A percentile compares a stretch with the other conserved stretches of the same genome.
Evolutionary conservation across 2,329 filamentous ascomycete genomes (phyloP).

Genomic region (Beauveria sp.): DNA sequence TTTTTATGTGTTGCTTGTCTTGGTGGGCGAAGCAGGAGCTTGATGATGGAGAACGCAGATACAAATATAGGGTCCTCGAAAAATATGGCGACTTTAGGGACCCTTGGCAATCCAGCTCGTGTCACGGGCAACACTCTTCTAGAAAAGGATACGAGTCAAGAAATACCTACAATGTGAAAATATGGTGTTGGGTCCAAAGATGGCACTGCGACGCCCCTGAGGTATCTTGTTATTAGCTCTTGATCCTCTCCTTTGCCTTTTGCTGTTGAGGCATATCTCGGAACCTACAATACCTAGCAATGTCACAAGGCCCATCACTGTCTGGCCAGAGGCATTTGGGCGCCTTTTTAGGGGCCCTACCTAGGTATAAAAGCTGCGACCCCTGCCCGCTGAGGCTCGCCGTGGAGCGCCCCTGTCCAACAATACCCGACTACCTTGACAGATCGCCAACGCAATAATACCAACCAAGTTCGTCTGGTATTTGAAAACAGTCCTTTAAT

Average conservation of each 20-base stretch:
- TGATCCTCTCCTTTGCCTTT: neutral
- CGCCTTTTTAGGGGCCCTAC: too few relatives aligned
- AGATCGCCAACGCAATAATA: neutral
- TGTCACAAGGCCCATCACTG: too few relatives aligned
- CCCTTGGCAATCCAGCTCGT: neutral
- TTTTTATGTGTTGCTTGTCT: neutral
- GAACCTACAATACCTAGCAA: too few relatives aligned
- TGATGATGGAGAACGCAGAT: neutral
- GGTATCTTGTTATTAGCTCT: neutral
- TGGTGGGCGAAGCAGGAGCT: neutral
- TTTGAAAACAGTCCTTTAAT: neutral
- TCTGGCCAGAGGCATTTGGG: too few relatives aligned
- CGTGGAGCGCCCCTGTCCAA: neutral
- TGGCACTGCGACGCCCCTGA: too few relatives aligned
- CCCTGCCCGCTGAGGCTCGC: neutral
- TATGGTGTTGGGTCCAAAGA: neutral
- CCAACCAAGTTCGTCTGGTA: neutral
- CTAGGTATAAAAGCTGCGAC: too few relatives aligned
- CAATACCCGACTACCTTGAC: neutral
- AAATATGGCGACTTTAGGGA: neutral
- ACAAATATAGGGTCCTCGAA: neutral
- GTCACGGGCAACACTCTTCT: neutral
- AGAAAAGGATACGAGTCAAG: neutral
- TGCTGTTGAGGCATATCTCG: neutral
- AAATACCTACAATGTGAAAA: neutral